Evolutionary conservation across 345 rosid species (phyloP), one percentile per base, ranked within the genome.

Genomic region (Orychophragmus violaceus): DNA sequence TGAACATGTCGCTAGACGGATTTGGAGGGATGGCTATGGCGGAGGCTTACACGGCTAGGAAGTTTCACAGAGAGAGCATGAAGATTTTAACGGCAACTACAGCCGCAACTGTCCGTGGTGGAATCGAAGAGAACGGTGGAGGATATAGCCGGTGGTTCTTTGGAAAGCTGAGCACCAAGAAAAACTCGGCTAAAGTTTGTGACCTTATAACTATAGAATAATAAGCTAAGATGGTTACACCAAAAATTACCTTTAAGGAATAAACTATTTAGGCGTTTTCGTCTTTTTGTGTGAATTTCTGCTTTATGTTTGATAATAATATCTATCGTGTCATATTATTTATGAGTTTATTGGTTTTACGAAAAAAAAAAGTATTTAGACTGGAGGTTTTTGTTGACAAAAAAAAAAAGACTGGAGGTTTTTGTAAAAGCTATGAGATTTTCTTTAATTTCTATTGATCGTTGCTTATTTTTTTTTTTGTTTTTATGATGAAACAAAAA

Each of bases 161-260:
- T 13, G 46, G 76, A 9, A 72, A 65, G 66, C 66, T 30, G 4
- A 58, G 17, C 61, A 49, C 71, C 55, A 72, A 72, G 66, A 72
- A 59, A 65, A 58, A 12, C 39, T 58, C 76, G 45, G 76, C 76
- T 65, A 72, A 72, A 72, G 76, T 72, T 49, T 50, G 76, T 59
- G 71, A 72, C 58, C 71, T 57, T 37, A 65, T 65, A 29, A 28
- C 30, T 37, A 72, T 24, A 50, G 66, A 51, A 23, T 72, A 22
- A 65, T 45, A 53, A 29, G 42, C 61, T 71, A 71, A 53, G 39
- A 44, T 54, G 49, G 39, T 32, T 30, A 62, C 13, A 51, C 48
- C 51, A 6, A 14, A 22, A 45, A 11, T 16, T n/a, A 19, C n/a
- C 35, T 59, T 23, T 53, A 62, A 32, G 28, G 49, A 64, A 71